Conservation (phyloP, 768 basidiomycete species). For the Russula griseocarnosa region DNA sequence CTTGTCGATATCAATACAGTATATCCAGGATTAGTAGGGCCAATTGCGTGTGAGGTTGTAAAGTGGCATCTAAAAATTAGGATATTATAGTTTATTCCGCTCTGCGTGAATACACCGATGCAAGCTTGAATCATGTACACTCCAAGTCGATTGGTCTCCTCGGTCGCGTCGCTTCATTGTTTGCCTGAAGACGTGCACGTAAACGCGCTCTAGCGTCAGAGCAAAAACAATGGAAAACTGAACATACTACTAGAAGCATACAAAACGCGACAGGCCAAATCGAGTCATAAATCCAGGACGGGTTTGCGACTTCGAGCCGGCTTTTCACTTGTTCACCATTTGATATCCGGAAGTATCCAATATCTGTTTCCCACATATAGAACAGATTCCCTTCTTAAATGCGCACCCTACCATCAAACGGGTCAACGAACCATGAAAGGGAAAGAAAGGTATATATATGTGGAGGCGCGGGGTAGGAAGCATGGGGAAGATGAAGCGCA, state of each 20-base stretch:
- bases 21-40: neutral
- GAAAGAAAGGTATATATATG: too few species aligned
- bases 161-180: neutral
- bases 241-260: slow-evolving; percentile 14
- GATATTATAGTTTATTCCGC: neutral
- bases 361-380: slow-evolving; percentile 84
- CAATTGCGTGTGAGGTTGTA: neutral
- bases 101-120: neutral
- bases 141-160: neutral
- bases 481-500: slow-evolving; percentile 29
- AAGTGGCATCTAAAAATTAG: neutral
- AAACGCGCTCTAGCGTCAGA: slow-evolving; percentile 4
- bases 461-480: neutral
- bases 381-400: slow-evolving; percentile 80
- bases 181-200: neutral
- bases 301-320: slow-evolving; percentile 21
- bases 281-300: neutral
- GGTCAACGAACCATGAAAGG: slow-evolving; percentile 1
- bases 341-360: slow-evolving; percentile 78
- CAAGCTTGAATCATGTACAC: neutral
- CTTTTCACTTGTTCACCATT: slow-evolving; percentile 73
- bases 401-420: slow-evolving; percentile 59
- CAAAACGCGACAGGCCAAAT: neutral
- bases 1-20: neutral
- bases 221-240: neutral